Percentiles rank a stretch among this genome's conserved stretches.
Evolutionary conservation across 148 eudicot species (phyloP).

Genomic region (Camellia lanceoleosa): DNA sequence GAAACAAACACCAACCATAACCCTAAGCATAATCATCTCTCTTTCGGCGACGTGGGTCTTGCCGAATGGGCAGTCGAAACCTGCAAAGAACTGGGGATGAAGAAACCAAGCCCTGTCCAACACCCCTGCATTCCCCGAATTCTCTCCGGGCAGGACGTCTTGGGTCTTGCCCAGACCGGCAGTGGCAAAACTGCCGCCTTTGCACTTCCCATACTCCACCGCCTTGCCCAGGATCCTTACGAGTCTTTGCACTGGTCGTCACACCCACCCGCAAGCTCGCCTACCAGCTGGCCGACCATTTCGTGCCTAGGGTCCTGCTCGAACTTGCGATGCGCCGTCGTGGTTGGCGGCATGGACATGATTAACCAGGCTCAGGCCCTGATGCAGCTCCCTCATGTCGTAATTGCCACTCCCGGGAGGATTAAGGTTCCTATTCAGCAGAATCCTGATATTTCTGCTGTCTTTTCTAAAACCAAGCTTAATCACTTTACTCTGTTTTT

Average conservation of each 20-base stretch:
- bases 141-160: constrained; percentile 67
- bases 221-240: constrained; percentile 63
- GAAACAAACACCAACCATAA: constrained; percentile 28
- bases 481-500: not conserved
- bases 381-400: constrained; percentile 72
- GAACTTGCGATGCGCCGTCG: constrained; percentile 57
- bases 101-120: constrained; percentile 76
- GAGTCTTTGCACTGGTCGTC: constrained; percentile 81
- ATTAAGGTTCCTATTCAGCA: constrained; percentile 66
- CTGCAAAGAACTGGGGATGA: constrained; percentile 72
- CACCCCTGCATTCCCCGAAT: constrained; percentile 75
- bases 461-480: constrained; percentile 80
- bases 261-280: constrained; percentile 96
- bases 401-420: constrained; percentile 91
- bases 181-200: constrained; percentile 96
- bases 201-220: constrained; percentile 74
- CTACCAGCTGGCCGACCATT: constrained; percentile 88
- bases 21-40: constrained; percentile 18
- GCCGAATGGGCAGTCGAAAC: constrained; percentile 68
- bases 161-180: constrained; percentile 88
- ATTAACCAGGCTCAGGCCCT: constrained; percentile 58
- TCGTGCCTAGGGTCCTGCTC: constrained; percentile 79
- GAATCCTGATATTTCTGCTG: constrained; percentile 70
- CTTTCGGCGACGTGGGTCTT: constrained; percentile 66
- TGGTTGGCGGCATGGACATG: constrained; percentile 91